Evolutionary conservation across 2,329 filamentous ascomycete genomes (phyloP).

Genomic region (Cercospora beticola): DNA sequence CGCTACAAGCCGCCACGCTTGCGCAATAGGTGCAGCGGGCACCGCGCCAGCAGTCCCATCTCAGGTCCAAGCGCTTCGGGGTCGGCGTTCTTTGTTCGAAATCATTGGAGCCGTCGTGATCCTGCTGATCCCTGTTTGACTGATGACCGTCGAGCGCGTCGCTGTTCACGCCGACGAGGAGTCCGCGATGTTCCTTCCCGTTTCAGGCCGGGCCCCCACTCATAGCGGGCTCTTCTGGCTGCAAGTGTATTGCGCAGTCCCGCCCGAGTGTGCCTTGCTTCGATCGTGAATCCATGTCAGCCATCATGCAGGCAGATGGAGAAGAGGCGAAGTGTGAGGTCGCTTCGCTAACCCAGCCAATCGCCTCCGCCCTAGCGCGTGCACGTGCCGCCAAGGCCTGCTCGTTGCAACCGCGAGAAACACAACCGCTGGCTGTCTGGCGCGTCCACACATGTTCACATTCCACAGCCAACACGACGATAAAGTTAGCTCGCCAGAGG

Average conservation of each 20-base stretch:
- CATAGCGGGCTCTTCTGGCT: slow-evolving; percentile 14
- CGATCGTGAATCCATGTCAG: slow-evolving; percentile 32
- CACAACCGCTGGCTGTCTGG: slow-evolving; percentile 11
- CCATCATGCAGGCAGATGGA: slow-evolving; percentile 28
- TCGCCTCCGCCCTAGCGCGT: slow-evolving; percentile 1
- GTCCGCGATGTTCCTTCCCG: slow-evolving; percentile 16
- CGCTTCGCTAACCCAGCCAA: slow-evolving; percentile 12
- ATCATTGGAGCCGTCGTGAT: slow-evolving; percentile 13
- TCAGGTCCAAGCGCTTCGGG: slow-evolving; percentile 17
- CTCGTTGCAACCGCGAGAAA: background rate
- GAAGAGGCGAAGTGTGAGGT: slow-evolving; percentile 15
- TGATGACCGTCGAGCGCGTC: slow-evolving; percentile 12
- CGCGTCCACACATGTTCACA: slow-evolving; percentile 18
- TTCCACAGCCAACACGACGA: slow-evolving; percentile 25
- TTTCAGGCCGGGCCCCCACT: slow-evolving; percentile 20
- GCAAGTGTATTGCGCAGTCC: slow-evolving; percentile 23
- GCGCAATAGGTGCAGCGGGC: slow-evolving; percentile 32
- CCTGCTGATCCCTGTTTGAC: slow-evolving; percentile 14
- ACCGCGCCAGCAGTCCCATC: slow-evolving; percentile 19
- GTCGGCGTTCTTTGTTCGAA: slow-evolving; percentile 15
- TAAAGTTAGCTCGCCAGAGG: slow-evolving; percentile 11
- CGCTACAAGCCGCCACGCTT: slow-evolving; percentile 29
- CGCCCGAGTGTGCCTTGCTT: slow-evolving; percentile 30
- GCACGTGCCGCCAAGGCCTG: slow-evolving; percentile 13
- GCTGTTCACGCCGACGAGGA: slow-evolving; percentile 20